Evolutionary conservation across 2,329 filamentous ascomycete genomes (phyloP), one percentile per base, ranked within the genome.

Genomic region (Lasiodiplodia sp.): DNA sequence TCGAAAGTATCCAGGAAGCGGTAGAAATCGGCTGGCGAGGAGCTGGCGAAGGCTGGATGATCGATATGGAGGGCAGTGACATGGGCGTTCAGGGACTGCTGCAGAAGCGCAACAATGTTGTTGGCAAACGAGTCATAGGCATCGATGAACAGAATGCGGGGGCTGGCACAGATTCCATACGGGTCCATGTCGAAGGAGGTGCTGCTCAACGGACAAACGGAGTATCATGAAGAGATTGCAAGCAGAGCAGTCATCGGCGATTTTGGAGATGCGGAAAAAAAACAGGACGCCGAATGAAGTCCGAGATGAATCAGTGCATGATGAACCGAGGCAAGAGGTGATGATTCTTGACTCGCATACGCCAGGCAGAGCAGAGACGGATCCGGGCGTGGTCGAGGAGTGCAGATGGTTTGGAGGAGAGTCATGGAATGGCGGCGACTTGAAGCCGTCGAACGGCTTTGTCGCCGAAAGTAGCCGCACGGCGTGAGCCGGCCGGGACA

Each of bases 51-150:
- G 68, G 75, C 73, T 18, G 74, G 66, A 68, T 84, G 82, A 69
- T 85, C 92, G 73, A 96, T 94, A 71, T 87, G 88, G 69, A 97
- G 84, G 53, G 92, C 87, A 56, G 87, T 87, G 40, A 97, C 90
- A 18, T 89, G 84, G 23, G 87, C 91, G 69, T 86, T 82, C 10
- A 97, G 85, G 3, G 88, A 85, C 4, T 90, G 88, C 73, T 91
- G 87, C 57, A 98, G 85, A 40, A 97, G 87, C 6, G 92, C 90
- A 66, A 96, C 89, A 75, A 98, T 96, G 82, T 97, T 98, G 82
- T 97, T 94, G 67, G 94, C 93, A 81, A 97, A 99, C 52, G 94
- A 97, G 82, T 99, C 96, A 81, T 97, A 97, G 71, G 95, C 94
- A 79, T 98, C 96, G 73, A 99, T 86, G 81, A 97, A 97, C 71